phyloP scores from a whole-genome alignment of 108 stramenopile genomes.

The Cyclotella distinguenda region DNA sequence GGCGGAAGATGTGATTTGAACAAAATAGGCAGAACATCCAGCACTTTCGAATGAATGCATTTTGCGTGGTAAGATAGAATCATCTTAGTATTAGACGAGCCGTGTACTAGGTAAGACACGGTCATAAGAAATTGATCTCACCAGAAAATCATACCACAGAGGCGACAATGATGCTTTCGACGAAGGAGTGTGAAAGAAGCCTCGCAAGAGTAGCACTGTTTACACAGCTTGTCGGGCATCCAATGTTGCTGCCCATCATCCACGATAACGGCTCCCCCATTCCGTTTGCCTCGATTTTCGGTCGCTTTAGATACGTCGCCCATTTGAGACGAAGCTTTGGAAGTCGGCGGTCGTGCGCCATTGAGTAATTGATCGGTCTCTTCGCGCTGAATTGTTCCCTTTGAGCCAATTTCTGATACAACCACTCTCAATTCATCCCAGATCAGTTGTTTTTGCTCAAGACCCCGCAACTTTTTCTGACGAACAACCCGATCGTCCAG shows the following conservation, averaged over 20 bases:
- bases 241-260: slow-evolving; percentile 72
- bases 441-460: slow-evolving; percentile 18
- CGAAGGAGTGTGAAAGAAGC: slow-evolving; percentile 92
- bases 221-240: slow-evolving; percentile 94
- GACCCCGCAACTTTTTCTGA: slow-evolving; percentile 9
- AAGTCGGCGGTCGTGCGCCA: no score
- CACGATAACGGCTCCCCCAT: slow-evolving; percentile 39
- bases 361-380: no score
- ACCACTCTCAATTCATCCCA: slow-evolving; percentile 32
- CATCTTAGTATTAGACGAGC: no score
- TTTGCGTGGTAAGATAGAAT: no score
- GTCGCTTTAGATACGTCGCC: background rate
- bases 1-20: slow-evolving; percentile 53
- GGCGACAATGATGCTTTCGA: slow-evolving; percentile 94
- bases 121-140: no score
- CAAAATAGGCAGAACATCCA: slow-evolving; percentile 87
- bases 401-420: background rate
- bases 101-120: no score
- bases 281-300: background rate
- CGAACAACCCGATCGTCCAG: slow-evolving; percentile 28
- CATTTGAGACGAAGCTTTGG: no score
- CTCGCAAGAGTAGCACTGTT: slow-evolving; percentile 92
- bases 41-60: no score
- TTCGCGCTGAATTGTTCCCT: background rate
- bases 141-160: slow-evolving; percentile 98